Conservation (phyloP, 495 filamentous ascomycete species). For the Thermochaetoides thermophila region DNA sequence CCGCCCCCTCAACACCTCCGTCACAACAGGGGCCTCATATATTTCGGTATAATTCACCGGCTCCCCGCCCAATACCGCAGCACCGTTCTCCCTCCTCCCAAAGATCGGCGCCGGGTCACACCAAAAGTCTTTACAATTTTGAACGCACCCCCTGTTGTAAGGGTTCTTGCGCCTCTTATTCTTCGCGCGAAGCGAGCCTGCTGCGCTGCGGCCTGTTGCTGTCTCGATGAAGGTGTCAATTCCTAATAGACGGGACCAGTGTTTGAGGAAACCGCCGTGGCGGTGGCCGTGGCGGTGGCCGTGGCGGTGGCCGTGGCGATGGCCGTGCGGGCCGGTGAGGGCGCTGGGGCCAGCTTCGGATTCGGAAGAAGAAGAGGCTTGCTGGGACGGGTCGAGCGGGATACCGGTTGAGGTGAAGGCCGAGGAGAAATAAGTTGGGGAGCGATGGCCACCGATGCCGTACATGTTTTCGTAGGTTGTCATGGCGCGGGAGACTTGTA, state of each 20-base stretch:
- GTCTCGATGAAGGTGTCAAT: slow-evolving; percentile 87
- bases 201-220: slow-evolving; percentile 42
- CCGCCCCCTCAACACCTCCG: slow-evolving; percentile 24
- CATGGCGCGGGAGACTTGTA: slow-evolving; percentile 80
- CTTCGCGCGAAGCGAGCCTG: slow-evolving; percentile 9
- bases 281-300: slow-evolving; percentile 32
- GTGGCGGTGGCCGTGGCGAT: slow-evolving; percentile 27
- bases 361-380: slow-evolving; percentile 20
- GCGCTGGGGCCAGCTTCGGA: slow-evolving; percentile 12
- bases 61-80: slow-evolving; percentile 62
- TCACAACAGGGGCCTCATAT: slow-evolving; percentile 68
- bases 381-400: slow-evolving; percentile 40
- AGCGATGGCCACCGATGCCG: slow-evolving; percentile 39
- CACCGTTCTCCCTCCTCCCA: slow-evolving; percentile 54
- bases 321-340: slow-evolving; percentile 1
- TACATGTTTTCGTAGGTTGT: slow-evolving; percentile 95
- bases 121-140: slow-evolving; percentile 95
- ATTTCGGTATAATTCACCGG: slow-evolving; percentile 73
- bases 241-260: slow-evolving; percentile 74
- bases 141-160: slow-evolving; percentile 64
- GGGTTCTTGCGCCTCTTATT: slow-evolving; percentile 51
- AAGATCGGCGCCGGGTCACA: slow-evolving; percentile 77
- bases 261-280: slow-evolving; percentile 50
- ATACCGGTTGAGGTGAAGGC: slow-evolving; percentile 68
- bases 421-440: slow-evolving; percentile 52